Base-by-base conservation (phyloP, 148 eudicot genomes). In the Amaranthus palmeri region DNA sequence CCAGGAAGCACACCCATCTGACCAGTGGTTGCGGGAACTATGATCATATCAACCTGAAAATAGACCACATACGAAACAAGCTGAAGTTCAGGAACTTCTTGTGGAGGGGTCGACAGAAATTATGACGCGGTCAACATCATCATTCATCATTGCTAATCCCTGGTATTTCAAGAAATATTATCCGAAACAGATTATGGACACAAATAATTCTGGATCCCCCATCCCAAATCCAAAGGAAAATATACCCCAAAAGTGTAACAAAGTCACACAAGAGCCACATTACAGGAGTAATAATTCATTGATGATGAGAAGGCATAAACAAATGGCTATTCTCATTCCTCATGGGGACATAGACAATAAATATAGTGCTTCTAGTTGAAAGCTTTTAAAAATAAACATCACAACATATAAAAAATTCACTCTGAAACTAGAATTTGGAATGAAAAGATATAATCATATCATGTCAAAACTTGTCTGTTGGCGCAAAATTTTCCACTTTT, bases 1-100 rank as follows among this genome's bases (percentile, higher is more conserved):
- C 93, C 95, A 4, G 93, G 92, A 66, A 89, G 85, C 71, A 86
- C 83, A 83, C 95, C 95, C 95, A 89, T 89, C 73, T 92, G 88
- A 41, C 95, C 92, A 9, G 95, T 84, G 73, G 90, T 81, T 53
- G 90, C 90, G 5, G 97, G 97, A 43, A 88, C 78, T 40, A 83
- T 88, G 68, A 91, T 84, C 91, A 88, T 88, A 76, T 91, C 96
- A 66, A 90, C 96, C 96, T 90, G 83, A 61, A 74, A 79, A 5
- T 10, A 51, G 69, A 77, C 18, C 36, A 25, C 1, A 48, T 7
- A 69, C 18, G 41, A 15, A 45, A n/a, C 43, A 40, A n/a, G 36
- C 36, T 25, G 36, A 25, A 0, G 36, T 25, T 25, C 36, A 25
- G 36, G 1, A 25, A 25, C 36, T 25, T 25, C 36, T 25, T 25